Conservation (phyloP, 371 early-diverging fungal genomes). For the Choanephora cucurbitarum region DNA sequence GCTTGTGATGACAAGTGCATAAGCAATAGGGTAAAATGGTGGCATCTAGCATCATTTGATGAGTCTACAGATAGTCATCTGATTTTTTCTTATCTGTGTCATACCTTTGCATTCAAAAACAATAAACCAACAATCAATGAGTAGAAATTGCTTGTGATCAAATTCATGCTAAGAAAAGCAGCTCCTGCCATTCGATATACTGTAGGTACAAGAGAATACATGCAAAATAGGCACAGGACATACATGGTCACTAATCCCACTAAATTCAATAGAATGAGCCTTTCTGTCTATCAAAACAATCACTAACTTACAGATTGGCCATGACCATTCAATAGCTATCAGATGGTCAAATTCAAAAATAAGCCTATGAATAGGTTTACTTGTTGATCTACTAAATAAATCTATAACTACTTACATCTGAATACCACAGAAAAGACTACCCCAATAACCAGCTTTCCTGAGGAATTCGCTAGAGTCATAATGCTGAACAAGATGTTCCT, state of each 20-base stretch:
- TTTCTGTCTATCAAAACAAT: neutral
- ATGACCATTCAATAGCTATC: conserved; percentile 28
- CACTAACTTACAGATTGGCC: conserved; percentile 26
- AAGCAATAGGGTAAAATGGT: conserved; percentile 36
- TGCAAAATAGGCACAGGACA: conserved; percentile 37
- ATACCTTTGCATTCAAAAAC: conserved; percentile 41
- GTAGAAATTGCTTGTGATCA: conserved; percentile 49
- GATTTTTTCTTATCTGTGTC: too few relatives aligned
- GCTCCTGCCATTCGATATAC: conserved; percentile 43
- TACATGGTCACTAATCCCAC: conserved; percentile 30
- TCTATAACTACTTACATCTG: conserved; percentile 34
- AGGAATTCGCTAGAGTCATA: conserved; percentile 35
- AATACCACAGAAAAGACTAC: conserved; percentile 32
- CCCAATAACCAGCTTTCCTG: conserved; percentile 37
- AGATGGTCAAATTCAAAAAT: conserved; percentile 34
- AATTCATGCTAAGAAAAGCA: conserved; percentile 44
- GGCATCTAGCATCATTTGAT: conserved; percentile 26
- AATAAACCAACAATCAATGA: conserved; percentile 40
- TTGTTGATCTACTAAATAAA: neutral
- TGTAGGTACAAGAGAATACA: conserved; percentile 47
- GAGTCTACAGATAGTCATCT: too few relatives aligned
- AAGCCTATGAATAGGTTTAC: conserved; percentile 15
- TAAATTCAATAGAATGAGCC: conserved; percentile 6
- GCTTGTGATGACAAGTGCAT: conserved; percentile 30
- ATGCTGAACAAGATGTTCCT: conserved; percentile 45